Conservation (phyloP, 2,329 filamentous ascomycete species). For the Triangularia setosa region DNA sequence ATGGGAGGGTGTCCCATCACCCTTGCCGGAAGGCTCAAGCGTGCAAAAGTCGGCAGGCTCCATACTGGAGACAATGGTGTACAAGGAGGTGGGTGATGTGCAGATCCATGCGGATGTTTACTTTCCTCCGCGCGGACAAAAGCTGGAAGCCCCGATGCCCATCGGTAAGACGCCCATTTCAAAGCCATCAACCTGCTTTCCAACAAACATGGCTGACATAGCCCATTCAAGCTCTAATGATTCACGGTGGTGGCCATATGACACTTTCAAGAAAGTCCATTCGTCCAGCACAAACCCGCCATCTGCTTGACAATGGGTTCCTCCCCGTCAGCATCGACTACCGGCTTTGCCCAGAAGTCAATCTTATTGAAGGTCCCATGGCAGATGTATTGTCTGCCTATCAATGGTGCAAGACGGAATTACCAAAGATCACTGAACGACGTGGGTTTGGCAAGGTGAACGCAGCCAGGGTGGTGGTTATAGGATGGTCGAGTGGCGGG, state of each 20-base stretch:
- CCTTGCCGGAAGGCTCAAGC: no score
- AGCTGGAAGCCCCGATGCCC: background rate
- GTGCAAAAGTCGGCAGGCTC: no score
- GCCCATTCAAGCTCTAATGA: background rate
- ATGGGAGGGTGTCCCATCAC: no score
- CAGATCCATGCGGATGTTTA: background rate
- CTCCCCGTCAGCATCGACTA: conserved; percentile 2
- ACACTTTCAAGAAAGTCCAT: background rate
- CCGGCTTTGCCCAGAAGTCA: background rate
- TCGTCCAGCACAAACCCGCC: background rate
- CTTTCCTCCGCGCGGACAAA: background rate
- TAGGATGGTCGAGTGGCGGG: conserved; percentile 42
- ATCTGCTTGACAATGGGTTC: background rate
- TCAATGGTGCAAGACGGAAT: background rate
- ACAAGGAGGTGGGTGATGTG: background rate
- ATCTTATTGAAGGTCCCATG: background rate
- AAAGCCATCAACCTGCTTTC: background rate
- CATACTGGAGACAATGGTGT: background rate
- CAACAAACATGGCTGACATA: background rate
- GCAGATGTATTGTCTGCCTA: background rate
- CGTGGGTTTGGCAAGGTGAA: background rate
- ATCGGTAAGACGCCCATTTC: background rate
- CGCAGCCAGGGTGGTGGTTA: background rate
- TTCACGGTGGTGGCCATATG: background rate
- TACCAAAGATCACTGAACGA: background rate